These are phyloP conservation scores for Ceratocystis smalleyi DNA, from an alignment of 2,329 filamentous ascomycete species.

Conservation along the genomic window DNA sequence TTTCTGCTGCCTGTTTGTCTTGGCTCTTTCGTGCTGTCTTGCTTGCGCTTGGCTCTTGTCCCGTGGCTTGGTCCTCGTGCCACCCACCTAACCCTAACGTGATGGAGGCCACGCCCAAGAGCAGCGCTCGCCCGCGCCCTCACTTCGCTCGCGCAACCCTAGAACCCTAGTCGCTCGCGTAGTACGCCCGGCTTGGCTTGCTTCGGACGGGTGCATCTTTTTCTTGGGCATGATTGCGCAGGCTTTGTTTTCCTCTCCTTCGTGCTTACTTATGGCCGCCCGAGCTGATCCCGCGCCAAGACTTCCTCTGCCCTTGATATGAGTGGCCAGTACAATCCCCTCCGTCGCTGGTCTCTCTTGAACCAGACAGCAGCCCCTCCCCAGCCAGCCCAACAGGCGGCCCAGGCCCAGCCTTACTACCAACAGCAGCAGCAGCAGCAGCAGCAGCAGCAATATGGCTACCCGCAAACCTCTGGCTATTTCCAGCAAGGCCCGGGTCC, in stretches of 20 bases:
- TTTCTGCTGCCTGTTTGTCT: no score
- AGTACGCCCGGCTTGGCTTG: background rate
- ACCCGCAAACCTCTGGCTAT: background rate
- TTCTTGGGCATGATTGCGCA: no score
- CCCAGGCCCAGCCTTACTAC: background rate
- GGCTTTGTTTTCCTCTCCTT: background rate
- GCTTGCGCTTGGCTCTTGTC: no score
- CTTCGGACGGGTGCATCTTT: background rate
- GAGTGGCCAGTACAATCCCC: background rate
- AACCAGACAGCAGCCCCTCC: background rate
- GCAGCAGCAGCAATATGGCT: no score
- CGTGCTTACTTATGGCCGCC: background rate
- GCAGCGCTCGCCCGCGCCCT: background rate
- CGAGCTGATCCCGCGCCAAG: background rate
- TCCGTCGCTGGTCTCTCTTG: background rate
- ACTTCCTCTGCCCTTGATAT: background rate
- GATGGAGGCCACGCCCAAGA: background rate
- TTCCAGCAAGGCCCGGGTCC: background rate
- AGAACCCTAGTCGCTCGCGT: no score
- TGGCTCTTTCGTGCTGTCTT: no score
- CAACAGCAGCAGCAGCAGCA: background rate
- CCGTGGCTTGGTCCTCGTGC: background rate
- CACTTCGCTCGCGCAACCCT: background rate
- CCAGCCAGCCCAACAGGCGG: background rate
- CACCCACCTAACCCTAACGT: background rate